Conservation (phyloP, 75 land plant species). For the Picea sitchensis region DNA sequence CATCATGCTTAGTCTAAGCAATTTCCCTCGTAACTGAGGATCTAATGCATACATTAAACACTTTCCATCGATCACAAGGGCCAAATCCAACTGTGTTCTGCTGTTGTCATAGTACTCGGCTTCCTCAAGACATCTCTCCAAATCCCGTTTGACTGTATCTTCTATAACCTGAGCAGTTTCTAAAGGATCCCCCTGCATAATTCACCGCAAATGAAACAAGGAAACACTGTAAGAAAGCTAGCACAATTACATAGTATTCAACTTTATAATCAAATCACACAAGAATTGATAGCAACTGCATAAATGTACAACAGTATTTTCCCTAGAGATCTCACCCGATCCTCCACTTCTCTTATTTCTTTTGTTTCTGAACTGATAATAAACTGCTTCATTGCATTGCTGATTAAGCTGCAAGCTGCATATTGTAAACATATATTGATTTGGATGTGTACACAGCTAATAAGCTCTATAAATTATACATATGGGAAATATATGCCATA, state of each 20-base stretch:
- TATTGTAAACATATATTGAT: neutral
- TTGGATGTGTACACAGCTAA: neutral
- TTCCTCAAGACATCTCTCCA: slow-evolving; percentile 55
- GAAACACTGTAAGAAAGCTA: neutral
- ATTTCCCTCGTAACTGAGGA: slow-evolving; percentile 65
- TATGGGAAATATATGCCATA: neutral
- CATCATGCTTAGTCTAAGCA: slow-evolving; percentile 73
- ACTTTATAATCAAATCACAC: neutral
- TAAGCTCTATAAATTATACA: neutral
- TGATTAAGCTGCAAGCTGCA: slow-evolving; percentile 93
- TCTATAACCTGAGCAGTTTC: slow-evolving; percentile 73
- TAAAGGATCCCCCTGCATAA: slow-evolving; percentile 75
- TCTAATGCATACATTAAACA: slow-evolving; percentile 97
- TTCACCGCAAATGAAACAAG: neutral
- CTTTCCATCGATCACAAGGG: slow-evolving; percentile 93
- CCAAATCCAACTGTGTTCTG: slow-evolving; percentile 50
- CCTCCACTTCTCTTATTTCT: slow-evolving; percentile 73
- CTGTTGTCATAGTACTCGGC: slow-evolving; percentile 41
- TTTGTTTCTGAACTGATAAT: slow-evolving; percentile 91
- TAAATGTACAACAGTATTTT: neutral
- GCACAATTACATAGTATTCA: neutral
- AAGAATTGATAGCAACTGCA: neutral
- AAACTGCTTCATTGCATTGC: slow-evolving; percentile 95
- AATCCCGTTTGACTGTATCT: slow-evolving; percentile 49
- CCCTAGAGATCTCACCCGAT: slow-evolving; percentile 46